Evolutionary conservation across 148 eudicot genomes (phyloP).

Genomic region (Dianthus caryophyllus): DNA sequence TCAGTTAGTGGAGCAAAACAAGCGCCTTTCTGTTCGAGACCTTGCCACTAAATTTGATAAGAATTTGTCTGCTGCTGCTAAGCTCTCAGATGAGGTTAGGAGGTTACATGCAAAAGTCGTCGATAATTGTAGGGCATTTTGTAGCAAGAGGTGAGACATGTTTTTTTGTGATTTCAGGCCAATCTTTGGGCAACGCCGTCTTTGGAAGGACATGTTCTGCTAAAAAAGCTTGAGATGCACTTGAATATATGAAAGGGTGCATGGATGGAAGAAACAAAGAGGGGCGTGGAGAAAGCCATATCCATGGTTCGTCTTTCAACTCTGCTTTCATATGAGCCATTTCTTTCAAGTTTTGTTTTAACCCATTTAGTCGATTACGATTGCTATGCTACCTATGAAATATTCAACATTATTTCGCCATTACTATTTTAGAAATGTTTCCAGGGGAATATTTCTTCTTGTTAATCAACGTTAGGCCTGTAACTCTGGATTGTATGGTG

Average conservation of each 20-base stretch:
- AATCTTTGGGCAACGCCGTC: constrained; percentile 78
- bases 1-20: constrained; percentile 76
- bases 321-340: neutral
- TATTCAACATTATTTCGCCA: neutral
- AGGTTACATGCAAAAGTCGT: neutral
- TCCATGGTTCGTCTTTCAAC: constrained; percentile 58
- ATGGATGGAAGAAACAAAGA: constrained; percentile 81
- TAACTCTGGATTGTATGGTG: too few species aligned
- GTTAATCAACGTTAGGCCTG: neutral
- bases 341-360: neutral
- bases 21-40: constrained; percentile 88
- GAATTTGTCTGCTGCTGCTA: constrained; percentile 83
- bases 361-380: neutral
- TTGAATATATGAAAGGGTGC: constrained; percentile 77
- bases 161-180: constrained; percentile 47
- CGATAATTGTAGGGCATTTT: neutral
- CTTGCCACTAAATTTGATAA: constrained; percentile 98
- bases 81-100: constrained; percentile 76
- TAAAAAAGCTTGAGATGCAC: constrained; percentile 92
- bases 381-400: neutral
- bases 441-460: neutral
- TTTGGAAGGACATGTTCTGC: constrained; percentile 92
- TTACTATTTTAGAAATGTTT: neutral
- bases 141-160: too few species aligned
- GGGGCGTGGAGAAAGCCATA: constrained; percentile 88